Conservation (phyloP, 2,329 filamentous ascomycete species). For the Graphiopsis chlorocephala region DNA sequence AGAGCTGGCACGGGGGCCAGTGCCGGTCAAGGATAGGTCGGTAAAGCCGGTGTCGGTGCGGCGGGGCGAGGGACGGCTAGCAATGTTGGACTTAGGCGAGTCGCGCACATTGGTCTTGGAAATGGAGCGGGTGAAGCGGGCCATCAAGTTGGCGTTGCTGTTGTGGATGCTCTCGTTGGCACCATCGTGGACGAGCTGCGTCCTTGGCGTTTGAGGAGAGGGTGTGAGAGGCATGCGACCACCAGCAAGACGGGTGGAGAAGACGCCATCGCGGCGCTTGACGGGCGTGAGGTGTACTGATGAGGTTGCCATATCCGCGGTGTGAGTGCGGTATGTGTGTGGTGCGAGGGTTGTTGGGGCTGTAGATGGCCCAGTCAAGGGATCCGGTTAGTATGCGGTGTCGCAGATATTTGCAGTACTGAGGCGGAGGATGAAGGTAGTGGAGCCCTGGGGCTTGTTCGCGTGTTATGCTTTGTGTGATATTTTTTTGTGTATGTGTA, state of each 20-base stretch:
- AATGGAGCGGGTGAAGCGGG: constrained; percentile 70
- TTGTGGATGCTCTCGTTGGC: constrained; percentile 70
- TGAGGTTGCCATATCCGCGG: constrained; percentile 71
- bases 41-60: constrained; percentile 89
- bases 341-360: constrained; percentile 24
- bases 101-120: constrained; percentile 70
- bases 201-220: constrained; percentile 73
- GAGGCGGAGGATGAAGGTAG: constrained; percentile 21
- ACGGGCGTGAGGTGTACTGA: constrained; percentile 77
- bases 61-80: constrained; percentile 71
- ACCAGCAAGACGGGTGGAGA: constrained; percentile 88
- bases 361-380: constrained; percentile 38
- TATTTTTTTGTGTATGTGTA: constrained; percentile 22
- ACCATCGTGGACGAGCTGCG: constrained; percentile 50
- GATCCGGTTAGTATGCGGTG: constrained; percentile 36
- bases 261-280: constrained; percentile 91
- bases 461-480: background rate
- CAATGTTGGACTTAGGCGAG: constrained; percentile 96
- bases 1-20: constrained; percentile 53
- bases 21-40: constrained; percentile 86
- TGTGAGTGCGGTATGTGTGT: constrained; percentile 24
- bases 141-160: constrained; percentile 69
- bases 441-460: constrained; percentile 26
- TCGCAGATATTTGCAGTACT: constrained; percentile 38
- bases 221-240: constrained; percentile 93